These are phyloP conservation scores for Phytopythium cucurbitacearum DNA, from an alignment of 352 stramenopile genomes.

Conservation along the genomic window DNA sequence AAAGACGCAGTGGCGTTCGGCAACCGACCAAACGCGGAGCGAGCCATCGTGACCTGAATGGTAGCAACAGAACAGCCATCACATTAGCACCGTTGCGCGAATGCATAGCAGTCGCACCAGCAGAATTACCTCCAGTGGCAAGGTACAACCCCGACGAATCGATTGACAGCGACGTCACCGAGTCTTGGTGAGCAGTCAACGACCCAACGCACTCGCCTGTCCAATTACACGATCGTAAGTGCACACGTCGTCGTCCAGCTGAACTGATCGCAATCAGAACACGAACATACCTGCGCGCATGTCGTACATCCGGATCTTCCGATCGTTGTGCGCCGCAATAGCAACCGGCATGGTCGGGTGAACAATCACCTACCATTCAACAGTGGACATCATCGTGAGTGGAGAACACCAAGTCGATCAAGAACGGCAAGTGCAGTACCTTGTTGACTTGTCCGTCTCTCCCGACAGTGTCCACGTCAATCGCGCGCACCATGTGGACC, in stretches of 20 bases:
- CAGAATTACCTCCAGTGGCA: constrained; percentile 53
- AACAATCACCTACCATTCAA: constrained; percentile 34
- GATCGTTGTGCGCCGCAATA: constrained; percentile 77
- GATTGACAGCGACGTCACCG: constrained; percentile 76
- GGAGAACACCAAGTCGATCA: neutral
- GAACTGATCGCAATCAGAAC: neutral
- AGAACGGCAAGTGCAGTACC: constrained; percentile 11
- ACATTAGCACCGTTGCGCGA: constrained; percentile 1
- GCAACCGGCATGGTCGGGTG: constrained; percentile 83
- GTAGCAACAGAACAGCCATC: neutral
- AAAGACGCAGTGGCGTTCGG: constrained; percentile 82
- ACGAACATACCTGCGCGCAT: constrained; percentile 51
- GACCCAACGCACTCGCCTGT: constrained; percentile 67
- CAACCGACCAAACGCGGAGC: constrained; percentile 77
- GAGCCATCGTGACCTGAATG: constrained; percentile 74
- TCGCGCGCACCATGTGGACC: constrained; percentile 61
- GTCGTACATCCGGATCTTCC: constrained; percentile 85
- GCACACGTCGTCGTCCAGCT: neutral
- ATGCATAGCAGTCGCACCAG: neutral
- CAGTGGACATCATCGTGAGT: no score
- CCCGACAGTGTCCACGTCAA: constrained; percentile 60
- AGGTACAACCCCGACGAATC: constrained; percentile 74
- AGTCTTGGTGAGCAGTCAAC: constrained; percentile 78
- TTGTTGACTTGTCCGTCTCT: constrained; percentile 77
- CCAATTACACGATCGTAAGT: neutral